Evolutionary conservation across 345 rosid species (phyloP), one percentile per base, ranked within the genome.

Genomic region (Aquilaria sinensis): DNA sequence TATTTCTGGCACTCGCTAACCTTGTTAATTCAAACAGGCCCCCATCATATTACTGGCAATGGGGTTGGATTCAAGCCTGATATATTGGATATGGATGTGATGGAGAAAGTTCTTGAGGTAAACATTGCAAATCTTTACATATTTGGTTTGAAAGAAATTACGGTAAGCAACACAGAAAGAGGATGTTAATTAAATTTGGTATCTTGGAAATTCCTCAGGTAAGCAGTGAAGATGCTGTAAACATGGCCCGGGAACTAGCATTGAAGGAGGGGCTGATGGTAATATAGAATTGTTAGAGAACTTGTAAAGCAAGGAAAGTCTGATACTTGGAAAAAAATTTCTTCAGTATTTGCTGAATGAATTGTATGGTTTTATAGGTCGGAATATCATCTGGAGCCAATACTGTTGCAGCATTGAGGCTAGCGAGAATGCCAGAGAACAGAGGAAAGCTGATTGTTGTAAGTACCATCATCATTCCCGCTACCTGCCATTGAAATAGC

Each of bases 1-100:
- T 5, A 37, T 37, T 5, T 23, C 23, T 23, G 23, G 23, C 23
- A 23, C 23, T 23, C 23, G 23, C 23, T 37, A 37, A 37, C 43
- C 43, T 37, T 51, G 56, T 47, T 55, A 43, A 67, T 53, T 68
- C 62, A 65, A 72, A 71, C 57, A 94, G 97, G 97, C 74, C 99
- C 99, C 66, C 99, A 90, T 76, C 80, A 85, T 9, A 94, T 94
- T 67, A 94, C 97, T 2, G 99, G 97, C 56, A 94, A 86, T 34
- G 99, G 99, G 0, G 99, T 94, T 58, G 99, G 99, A 45, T 94
- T 94, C 81, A 90, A 94, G 72, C 99, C 99, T 1, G 96, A 88
- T 31, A 94, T 94, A 51, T 70, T 94, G 74, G 99, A 86, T 80
- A 86, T 90, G 97, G 92, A 93, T 78, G 70, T 93, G 15, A 86